Evolutionary conservation across 345 rosid species (phyloP).

Genomic region (Tarenaya hassleriana): DNA sequence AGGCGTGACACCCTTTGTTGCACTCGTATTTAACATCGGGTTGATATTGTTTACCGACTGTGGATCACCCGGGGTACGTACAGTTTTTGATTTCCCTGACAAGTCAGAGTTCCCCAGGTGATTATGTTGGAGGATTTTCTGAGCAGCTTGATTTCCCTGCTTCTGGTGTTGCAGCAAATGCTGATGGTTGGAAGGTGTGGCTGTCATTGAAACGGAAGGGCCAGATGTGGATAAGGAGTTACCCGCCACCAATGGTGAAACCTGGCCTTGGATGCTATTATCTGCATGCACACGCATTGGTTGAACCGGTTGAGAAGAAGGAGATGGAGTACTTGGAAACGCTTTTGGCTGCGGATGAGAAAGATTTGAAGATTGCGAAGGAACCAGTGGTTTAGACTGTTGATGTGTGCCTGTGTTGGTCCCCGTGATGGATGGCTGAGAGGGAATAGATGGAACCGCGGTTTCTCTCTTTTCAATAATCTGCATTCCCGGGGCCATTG

Average conservation of each 20-base stretch:
- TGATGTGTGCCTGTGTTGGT: constrained; percentile 38
- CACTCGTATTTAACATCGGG: constrained; percentile 26
- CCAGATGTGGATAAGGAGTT: constrained; percentile 33
- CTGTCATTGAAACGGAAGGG: constrained; percentile 42
- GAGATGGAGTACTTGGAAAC: constrained; percentile 36
- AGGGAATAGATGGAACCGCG: constrained; percentile 45
- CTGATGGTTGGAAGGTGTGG: constrained; percentile 29
- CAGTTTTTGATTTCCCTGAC: constrained; percentile 43
- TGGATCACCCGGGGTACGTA: constrained; percentile 37
- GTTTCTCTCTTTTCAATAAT: constrained; percentile 54
- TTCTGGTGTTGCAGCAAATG: constrained; percentile 41
- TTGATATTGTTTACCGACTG: constrained; percentile 34
- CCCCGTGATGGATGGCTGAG: constrained; percentile 51
- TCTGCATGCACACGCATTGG: constrained; percentile 62
- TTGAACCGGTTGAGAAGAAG: constrained; percentile 42
- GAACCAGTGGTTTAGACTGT: constrained; percentile 45
- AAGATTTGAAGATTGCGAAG: constrained; percentile 41
- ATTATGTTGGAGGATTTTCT: constrained; percentile 50
- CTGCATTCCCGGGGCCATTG: constrained; percentile 35
- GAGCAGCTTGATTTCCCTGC: constrained; percentile 44
- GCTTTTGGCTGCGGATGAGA: constrained; percentile 49
- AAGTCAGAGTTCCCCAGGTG: constrained; percentile 35
- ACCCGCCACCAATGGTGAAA: constrained; percentile 37
- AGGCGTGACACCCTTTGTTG: constrained; percentile 24
- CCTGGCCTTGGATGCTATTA: constrained; percentile 44